A percentile compares a stretch with the other conserved stretches of the same genome.
phyloP scores from a whole-genome alignment of 2,329 filamentous ascomycete genomes.

The Aureobasidium mangrovei region DNA sequence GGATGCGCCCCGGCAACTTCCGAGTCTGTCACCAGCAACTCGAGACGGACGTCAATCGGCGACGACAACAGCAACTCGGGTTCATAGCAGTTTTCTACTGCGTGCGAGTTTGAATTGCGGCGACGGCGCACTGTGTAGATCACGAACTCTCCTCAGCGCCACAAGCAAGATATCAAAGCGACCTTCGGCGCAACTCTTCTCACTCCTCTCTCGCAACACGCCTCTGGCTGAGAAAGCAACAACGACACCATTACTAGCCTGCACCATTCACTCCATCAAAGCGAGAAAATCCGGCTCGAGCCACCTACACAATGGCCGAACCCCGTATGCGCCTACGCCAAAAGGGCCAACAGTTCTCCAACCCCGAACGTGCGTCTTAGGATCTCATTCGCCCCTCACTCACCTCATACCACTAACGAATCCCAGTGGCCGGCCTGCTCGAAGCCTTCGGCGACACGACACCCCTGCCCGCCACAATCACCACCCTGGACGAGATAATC shows the following conservation, averaged over 20 bases:
- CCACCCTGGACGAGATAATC: constrained; percentile 86
- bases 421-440: constrained; percentile 17
- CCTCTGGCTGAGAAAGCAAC: not conserved
- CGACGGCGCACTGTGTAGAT: not conserved
- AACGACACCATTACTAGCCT: not conserved
- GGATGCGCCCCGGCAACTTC: not conserved
- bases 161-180: too few relatives aligned
- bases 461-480: constrained; percentile 74
- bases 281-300: not conserved
- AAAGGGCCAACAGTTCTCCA: constrained; percentile 39
- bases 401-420: constrained; percentile 25
- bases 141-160: not conserved
- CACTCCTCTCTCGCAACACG: not conserved
- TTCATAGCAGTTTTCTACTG: not conserved
- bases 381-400: constrained; percentile 5
- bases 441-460: constrained; percentile 66
- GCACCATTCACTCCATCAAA: not conserved
- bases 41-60: not conserved
- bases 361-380: constrained; percentile 31
- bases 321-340: constrained; percentile 40
- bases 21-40: not conserved
- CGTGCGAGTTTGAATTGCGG: not conserved
- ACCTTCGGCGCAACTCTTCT: too few relatives aligned
- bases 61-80: too few relatives aligned
- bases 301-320: constrained; percentile 33